Percentiles rank a stretch among this genome's conserved stretches.
Evolutionary conservation across 2,329 filamentous ascomycete genomes (phyloP).

Genomic region (Parafenestella ontariensis): DNA sequence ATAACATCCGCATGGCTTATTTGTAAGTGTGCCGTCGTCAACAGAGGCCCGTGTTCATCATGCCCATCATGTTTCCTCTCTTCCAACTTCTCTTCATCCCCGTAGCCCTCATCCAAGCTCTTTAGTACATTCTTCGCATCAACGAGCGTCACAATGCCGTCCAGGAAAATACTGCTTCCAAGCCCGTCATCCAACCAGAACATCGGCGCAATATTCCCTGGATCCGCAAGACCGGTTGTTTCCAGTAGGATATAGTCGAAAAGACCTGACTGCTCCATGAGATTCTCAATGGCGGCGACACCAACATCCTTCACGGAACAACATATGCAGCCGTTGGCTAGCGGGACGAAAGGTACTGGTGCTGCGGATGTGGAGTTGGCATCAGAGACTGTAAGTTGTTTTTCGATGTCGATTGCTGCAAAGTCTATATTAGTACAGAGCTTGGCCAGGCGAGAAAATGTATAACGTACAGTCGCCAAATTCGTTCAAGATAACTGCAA

Average conservation of each 20-base stretch:
- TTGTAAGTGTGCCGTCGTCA: slow-evolving; percentile 94
- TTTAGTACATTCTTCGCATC: slow-evolving; percentile 91
- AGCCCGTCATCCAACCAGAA: slow-evolving; percentile 99
- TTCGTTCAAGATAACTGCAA: slow-evolving; percentile 95
- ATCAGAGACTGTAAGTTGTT: slow-evolving; percentile 83
- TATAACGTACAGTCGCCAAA: slow-evolving; percentile 43
- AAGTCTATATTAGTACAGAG: slow-evolving; percentile 2
- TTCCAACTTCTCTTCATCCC: slow-evolving; percentile 56
- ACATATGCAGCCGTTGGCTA: slow-evolving; percentile 96
- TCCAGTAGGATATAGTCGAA: slow-evolving; percentile 99
- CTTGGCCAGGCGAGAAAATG: background rate
- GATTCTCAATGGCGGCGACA: slow-evolving; percentile 90
- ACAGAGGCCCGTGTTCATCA: slow-evolving; percentile 66
- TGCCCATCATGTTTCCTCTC: slow-evolving; percentile 50
- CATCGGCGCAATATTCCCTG: slow-evolving; percentile 90
- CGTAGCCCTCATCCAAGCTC: slow-evolving; percentile 73
- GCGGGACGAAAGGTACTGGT: slow-evolving; percentile 74
- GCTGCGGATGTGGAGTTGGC: slow-evolving; percentile 37
- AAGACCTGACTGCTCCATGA: slow-evolving; percentile 91
- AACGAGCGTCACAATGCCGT: slow-evolving; percentile 94
- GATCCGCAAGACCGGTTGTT: slow-evolving; percentile 93
- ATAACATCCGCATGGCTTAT: slow-evolving; percentile 97
- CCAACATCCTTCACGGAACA: slow-evolving; percentile 97
- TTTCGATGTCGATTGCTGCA: slow-evolving; percentile 91
- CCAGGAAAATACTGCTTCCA: slow-evolving; percentile 92